phyloP scores from a whole-genome alignment of 306 rosid species.

The Prosopis cineraria region DNA sequence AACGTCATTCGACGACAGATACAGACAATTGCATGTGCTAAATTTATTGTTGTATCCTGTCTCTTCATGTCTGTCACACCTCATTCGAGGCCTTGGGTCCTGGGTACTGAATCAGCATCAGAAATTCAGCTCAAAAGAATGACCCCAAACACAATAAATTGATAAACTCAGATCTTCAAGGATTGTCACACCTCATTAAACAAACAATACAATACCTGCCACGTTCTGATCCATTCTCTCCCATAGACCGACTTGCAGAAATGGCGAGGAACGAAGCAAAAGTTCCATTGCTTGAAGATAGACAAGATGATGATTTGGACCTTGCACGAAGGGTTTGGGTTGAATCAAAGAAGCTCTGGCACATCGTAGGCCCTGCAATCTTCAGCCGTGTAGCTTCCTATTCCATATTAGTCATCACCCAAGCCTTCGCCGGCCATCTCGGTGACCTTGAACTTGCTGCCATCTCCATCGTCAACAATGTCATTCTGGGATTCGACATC shows the following conservation, averaged over 20 bases:
- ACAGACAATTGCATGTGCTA: no score
- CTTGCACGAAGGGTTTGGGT: conserved; percentile 41
- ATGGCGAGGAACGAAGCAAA: conserved; percentile 45
- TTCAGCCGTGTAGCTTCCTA: conserved; percentile 60
- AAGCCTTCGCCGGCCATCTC: conserved; percentile 77
- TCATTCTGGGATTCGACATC: conserved; percentile 65
- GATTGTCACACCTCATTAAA: no score
- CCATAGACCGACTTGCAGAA: neutral
- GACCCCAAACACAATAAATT: no score
- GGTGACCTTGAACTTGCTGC: conserved; percentile 79
- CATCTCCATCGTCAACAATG: conserved; percentile 59
- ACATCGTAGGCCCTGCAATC: conserved; percentile 75
- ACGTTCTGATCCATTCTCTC: neutral
- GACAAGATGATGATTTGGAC: neutral
- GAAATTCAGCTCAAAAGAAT: no score
- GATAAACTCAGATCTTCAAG: no score
- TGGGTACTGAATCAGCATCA: no score
- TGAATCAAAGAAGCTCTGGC: conserved; percentile 81
- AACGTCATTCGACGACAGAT: no score
- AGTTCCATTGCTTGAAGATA: conserved; percentile 40
- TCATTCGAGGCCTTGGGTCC: no score
- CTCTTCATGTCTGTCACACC: no score
- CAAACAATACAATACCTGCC: no score
- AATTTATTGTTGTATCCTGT: no score
- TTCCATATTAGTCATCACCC: conserved; percentile 67